phyloP scores from a whole-genome alignment of 495 filamentous ascomycete genomes.

The Daldinia loculata region DNA sequence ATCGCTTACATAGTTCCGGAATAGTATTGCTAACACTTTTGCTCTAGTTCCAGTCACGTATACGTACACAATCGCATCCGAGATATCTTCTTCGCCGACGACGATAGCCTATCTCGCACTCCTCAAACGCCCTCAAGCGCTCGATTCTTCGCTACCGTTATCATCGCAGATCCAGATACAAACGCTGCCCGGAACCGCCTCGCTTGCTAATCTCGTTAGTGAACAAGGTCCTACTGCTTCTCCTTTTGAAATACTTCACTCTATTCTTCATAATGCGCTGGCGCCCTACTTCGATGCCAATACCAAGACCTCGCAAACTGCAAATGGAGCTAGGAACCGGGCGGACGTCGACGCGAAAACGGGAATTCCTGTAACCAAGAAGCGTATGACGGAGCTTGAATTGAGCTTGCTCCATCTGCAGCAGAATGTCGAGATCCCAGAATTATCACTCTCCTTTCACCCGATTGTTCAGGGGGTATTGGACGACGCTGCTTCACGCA shows the following conservation, averaged over 20 bases:
- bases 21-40: slow-evolving; percentile 21
- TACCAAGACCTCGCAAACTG: slow-evolving; percentile 80
- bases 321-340: slow-evolving; percentile 69
- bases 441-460: slow-evolving; percentile 83
- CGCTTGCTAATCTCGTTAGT: slow-evolving; percentile 66
- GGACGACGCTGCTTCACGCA: slow-evolving; percentile 71
- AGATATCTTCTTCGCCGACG: slow-evolving; percentile 78
- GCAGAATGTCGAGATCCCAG: slow-evolving; percentile 97
- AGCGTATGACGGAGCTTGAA: slow-evolving; percentile 92
- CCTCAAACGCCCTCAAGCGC: slow-evolving; percentile 85
- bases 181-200: slow-evolving; percentile 82
- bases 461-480: slow-evolving; percentile 85
- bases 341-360: slow-evolving; percentile 88
- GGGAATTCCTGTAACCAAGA: slow-evolving; percentile 95
- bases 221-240: slow-evolving; percentile 76
- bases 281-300: slow-evolving; percentile 96
- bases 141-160: slow-evolving; percentile 81
- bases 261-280: slow-evolving; percentile 84
- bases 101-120: slow-evolving; percentile 87
- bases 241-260: slow-evolving; percentile 90
- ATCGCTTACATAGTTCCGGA: not conserved
- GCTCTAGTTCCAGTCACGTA: slow-evolving; percentile 57
- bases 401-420: slow-evolving; percentile 88
- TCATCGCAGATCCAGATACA: slow-evolving; percentile 87
- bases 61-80: slow-evolving; percentile 79